Conservation (phyloP, 225 moss, liverwort and hornwort genomes). For the Marchantia polymorpha region DNA sequence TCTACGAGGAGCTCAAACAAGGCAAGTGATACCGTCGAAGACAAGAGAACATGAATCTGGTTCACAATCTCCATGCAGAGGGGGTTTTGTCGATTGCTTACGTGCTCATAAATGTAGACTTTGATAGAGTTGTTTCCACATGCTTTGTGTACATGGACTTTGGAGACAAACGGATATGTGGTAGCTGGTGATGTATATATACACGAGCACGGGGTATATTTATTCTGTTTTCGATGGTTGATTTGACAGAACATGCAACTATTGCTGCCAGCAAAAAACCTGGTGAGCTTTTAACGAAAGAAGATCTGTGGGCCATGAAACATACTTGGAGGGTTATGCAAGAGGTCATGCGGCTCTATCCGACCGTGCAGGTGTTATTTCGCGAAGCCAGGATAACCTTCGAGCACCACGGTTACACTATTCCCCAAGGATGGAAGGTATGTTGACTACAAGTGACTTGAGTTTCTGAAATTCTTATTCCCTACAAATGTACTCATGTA, state of each 20-base stretch:
- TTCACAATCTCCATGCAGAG: background rate
- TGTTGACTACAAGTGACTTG: background rate
- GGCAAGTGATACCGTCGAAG: background rate
- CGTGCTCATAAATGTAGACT: too few relatives aligned
- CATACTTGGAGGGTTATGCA: background rate
- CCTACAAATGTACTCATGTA: background rate
- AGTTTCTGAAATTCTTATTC: background rate
- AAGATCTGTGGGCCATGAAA: conserved; percentile 4
- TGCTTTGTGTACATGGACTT: too few relatives aligned
- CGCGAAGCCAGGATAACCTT: background rate
- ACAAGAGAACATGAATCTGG: background rate
- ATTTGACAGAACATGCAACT: background rate
- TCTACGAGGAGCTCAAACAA: conserved; percentile 2
- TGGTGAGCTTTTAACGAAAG: background rate
- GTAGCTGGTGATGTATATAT: too few relatives aligned
- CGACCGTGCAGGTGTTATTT: background rate
- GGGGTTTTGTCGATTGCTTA: too few relatives aligned
- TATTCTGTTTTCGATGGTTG: too few relatives aligned
- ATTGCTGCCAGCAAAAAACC: background rate
- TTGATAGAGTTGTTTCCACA: too few relatives aligned
- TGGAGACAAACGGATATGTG: too few relatives aligned
- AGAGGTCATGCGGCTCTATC: background rate
- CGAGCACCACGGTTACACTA: background rate
- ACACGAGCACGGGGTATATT: too few relatives aligned
- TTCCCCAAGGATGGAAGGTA: background rate